Base-by-base conservation (phyloP, 768 basidiomycete species). In the Termitomyces sp. region DNA sequence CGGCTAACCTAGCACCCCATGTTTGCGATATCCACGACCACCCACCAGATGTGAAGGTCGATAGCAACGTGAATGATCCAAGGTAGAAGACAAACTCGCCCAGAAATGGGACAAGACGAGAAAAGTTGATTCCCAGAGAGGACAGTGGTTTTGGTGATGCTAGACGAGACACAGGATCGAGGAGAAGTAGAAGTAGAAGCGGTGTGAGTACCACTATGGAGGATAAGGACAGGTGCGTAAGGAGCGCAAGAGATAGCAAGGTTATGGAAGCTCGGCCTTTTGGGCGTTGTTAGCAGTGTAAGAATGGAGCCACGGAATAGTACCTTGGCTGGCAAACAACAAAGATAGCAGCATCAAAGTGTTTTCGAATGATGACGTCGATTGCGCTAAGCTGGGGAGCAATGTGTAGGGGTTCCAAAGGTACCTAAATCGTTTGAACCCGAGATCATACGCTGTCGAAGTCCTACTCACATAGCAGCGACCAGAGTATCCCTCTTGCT, bases 361-460 rank as follows among this genome's bases (percentile, higher is more conserved):
- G 68, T 92, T 96, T 67, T 96, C 93, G 16, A 98, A 76, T 2
- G 85, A 82, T 0, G 93, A 89, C 0, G 92, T 92, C 0, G 95
- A 95, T 12, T 86, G 75, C 0, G 93, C 90, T 7, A 96, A 76
- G 33, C 85, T 87, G 0, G 95, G 85, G 1, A 94, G 76, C 58
- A 96, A 71, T 8, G 91, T 73, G 70, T 97, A 97, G 3, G 97
- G 97, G 65, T 98, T 97, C 52, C 96, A 71, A 20, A 97, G 82
- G 72, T 89, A 95, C 49, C 94, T 97, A 65, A 3, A 59, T 16
- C 12, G 26, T 38, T 16, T 47, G 20, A 53, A 43, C 36, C n/a
- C 14, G 41, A 13, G 8, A n/a, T 33, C 0, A 32, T 47, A 5
- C 28, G 26, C 23, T 38, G 5, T 10, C 16, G 10, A 50, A 57